Base-by-base conservation (phyloP, 768 basidiomycete species). In the Suillus alpinus region DNA sequence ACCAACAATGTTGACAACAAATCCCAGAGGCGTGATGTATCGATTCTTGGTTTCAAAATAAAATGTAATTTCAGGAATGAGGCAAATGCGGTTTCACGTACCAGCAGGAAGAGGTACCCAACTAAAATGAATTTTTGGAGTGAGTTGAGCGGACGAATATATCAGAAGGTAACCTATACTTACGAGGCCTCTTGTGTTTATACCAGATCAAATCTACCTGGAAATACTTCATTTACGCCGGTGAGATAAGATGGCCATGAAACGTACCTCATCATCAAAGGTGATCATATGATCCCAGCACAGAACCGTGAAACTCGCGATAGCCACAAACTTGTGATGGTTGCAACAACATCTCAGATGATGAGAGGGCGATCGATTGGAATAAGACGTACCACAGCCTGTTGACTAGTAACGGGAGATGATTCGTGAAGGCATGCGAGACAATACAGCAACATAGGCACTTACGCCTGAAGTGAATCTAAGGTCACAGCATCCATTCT, bases 1-100 rank as follows among this genome's bases (percentile, higher is more conserved):
- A 52, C 50, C 81, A 5, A 67, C 56, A 0, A 85, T 63, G 59
- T 85, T 85, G 57, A 85, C 67, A 14, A 85, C 78, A 66, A 87
- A 87, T 2, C 81, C 82, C 1, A 86, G 68, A 0, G 84, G 84
- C 0, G 81, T 84, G 18, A 86, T 67, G 62, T 86, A 86, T 14
- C 85, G 80, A 65, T 86, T 86, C 83, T 86, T 47, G 20, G 13
- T 41, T 26, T 20, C 8, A 7, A 40, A n/a, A 26, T 16, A 32
- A 44, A 20, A 44, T 31, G 5, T n/a, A 4, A 26, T 34, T 20
- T 18, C 14, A 32, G 9, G 31, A 29, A 46, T 34, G 32, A 16
- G 57, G 9, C 2, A 18, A 29, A 29, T 29, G n/a, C 20, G 26
- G 31, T 18, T 34, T 16, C 14, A 59, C 75, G 23, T 57, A 76